A percentile compares a stretch with the other conserved stretches of the same genome.
Evolutionary conservation across 164 flowering plant genomes (phyloP).

Genomic region (Magnolia officinalis): DNA sequence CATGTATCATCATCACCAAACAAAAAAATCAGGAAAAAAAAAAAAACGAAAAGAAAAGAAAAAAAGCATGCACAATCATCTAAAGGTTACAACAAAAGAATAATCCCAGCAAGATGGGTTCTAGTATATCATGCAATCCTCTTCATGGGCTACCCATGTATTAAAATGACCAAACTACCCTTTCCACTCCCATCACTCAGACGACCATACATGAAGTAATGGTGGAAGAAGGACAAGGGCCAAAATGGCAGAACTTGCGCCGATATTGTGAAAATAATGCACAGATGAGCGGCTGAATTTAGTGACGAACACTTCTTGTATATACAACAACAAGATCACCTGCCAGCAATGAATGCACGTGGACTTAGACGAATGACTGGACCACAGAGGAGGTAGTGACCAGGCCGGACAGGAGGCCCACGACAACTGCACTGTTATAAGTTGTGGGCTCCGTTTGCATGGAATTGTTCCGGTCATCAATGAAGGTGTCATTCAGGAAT

Average conservation of each 20-base stretch:
- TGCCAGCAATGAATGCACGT: neutral
- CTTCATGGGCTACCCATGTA: neutral
- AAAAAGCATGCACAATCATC: neutral
- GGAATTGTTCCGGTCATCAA: constrained; percentile 68
- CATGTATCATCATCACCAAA: too few relatives aligned
- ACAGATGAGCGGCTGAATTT: neutral
- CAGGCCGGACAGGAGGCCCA: constrained; percentile 78
- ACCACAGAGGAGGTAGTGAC: constrained; percentile 77
- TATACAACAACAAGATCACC: neutral
- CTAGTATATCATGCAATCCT: neutral
- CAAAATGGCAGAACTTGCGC: neutral
- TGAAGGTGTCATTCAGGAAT: constrained; percentile 60
- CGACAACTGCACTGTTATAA: constrained; percentile 73
- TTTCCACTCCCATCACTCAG: neutral
- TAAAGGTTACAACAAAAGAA: neutral
- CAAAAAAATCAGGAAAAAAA: too few relatives aligned
- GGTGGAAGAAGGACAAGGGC: neutral
- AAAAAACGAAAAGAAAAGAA: too few relatives aligned
- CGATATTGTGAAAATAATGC: neutral
- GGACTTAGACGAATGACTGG: constrained; percentile 50
- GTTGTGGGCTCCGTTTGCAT: constrained; percentile 89
- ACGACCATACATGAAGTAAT: neutral
- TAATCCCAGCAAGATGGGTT: neutral
- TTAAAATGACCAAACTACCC: neutral
- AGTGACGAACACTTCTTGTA: neutral